Evolutionary conservation across 768 basidiomycete species (phyloP), one percentile per base, ranked within the genome.

Genomic region (Mycena alexandri): DNA sequence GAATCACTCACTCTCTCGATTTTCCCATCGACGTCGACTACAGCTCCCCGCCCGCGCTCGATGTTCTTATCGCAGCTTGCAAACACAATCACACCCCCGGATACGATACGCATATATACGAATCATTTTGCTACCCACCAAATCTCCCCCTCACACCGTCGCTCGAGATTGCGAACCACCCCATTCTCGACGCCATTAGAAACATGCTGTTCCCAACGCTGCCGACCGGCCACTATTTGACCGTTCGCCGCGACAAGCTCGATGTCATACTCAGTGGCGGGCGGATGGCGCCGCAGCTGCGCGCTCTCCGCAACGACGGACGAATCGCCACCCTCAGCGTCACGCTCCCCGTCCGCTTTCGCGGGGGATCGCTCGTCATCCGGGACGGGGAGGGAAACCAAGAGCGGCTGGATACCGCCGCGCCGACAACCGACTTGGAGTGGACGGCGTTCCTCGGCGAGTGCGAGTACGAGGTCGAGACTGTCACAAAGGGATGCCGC

Each of bases 21-120:
- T 94, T 94, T 74, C 93, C 93, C 6, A 87, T 94, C 65, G 90
- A 94, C 72, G 84, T 92, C 50, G 89, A 90, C 69, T 88, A 90
- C 72, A 89, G 87, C 75, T 85, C 89, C 17, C 92, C 93, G 17
- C 92, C 92, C 1, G 88, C 93, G 17, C 84, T 94, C 63, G 92
- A 93, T 71, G 91, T 92, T 55, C 84, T 94, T 73, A 86, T 94
- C 70, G 89, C 88, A 5, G 86, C 92, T 19, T 94, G 91, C 78
- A 83, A 86, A 72, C 90, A 90, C 7, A 87, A 90, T 71, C 86
- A 87, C 60, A 85, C 84, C 1, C 81, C 86, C 21, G 86, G 85
- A 2, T 78, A 82, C 43, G 84, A 87, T 69, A 82, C 80, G 29
- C 89, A 87, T 72, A 79, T 83, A 1, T 87, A 88, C 67, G 91